These are phyloP conservation scores for Lasiodiplodia sp. DNA, from an alignment of 2,329 filamentous ascomycete species.

Conservation along the genomic window DNA sequence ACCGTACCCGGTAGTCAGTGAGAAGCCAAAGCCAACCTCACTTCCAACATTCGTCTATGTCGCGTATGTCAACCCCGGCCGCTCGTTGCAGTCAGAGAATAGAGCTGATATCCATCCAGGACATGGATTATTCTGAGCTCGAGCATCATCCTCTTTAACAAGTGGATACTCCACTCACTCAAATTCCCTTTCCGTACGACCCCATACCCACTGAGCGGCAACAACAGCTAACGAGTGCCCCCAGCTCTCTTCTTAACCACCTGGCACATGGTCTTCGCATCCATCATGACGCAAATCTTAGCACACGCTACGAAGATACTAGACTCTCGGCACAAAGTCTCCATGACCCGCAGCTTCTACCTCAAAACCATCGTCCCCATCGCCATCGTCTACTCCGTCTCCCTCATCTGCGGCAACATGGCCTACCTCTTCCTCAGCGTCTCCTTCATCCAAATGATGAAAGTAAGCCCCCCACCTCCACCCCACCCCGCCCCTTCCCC, in stretches of 20 bases:
- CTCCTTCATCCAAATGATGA: slow-evolving; percentile 99
- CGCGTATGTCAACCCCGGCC: too few species aligned
- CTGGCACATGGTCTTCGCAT: slow-evolving; percentile 94
- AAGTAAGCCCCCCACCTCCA: slow-evolving; percentile 61
- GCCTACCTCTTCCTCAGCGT: slow-evolving; percentile 95
- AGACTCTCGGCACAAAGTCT: slow-evolving; percentile 92
- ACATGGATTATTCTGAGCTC: slow-evolving; percentile 93
- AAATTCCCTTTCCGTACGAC: slow-evolving; percentile 73
- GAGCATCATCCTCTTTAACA: slow-evolving; percentile 98
- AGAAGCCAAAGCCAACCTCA: too few species aligned
- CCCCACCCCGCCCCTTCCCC: background rate
- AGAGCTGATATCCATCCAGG: slow-evolving; percentile 55
- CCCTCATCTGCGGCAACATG: slow-evolving; percentile 94
- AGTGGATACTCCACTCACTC: slow-evolving; percentile 89
- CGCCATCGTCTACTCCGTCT: slow-evolving; percentile 93
- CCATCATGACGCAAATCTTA: slow-evolving; percentile 91
- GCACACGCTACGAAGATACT: slow-evolving; percentile 88
- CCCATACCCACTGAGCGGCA: slow-evolving; percentile 46
- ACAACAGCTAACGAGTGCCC: slow-evolving; percentile 44
- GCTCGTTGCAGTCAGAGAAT: background rate
- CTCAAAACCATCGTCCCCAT: slow-evolving; percentile 93
- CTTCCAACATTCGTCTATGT: too few species aligned
- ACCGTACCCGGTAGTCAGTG: too few species aligned
- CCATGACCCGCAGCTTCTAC: slow-evolving; percentile 95
- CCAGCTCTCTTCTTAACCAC: slow-evolving; percentile 77